A percentile compares a stretch with the other conserved stretches of the same genome.
phyloP scores from a whole-genome alignment of 2,329 filamentous ascomycete genomes.

The Byssothecium circinans region DNA sequence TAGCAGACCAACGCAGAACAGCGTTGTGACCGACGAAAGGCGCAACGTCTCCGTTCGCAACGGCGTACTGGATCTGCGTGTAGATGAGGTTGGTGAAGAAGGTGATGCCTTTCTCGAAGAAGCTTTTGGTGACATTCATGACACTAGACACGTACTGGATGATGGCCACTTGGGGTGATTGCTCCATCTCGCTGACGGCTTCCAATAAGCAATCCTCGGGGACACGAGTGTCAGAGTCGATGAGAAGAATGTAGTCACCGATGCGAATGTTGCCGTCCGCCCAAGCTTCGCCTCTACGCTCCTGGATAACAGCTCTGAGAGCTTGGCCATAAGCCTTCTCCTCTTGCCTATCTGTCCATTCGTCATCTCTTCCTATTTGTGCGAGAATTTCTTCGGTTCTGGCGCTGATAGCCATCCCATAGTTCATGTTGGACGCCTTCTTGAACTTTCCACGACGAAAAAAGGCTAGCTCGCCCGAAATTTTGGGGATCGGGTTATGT shows the following conservation, averaged over 20 bases:
- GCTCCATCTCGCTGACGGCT: slow-evolving; percentile 79
- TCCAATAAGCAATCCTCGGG: slow-evolving; percentile 77
- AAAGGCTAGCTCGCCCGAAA: slow-evolving; percentile 22
- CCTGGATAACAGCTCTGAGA: slow-evolving; percentile 66
- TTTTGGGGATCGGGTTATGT: slow-evolving; percentile 36
- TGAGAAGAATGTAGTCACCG: slow-evolving; percentile 79
- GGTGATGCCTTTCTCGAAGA: slow-evolving; percentile 75
- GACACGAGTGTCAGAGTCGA: slow-evolving; percentile 39
- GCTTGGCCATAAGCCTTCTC: slow-evolving; percentile 33
- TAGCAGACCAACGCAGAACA: slow-evolving; percentile 68
- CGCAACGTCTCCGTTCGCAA: slow-evolving; percentile 70
- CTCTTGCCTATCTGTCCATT: slow-evolving; percentile 40
- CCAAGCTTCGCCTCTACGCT: slow-evolving; percentile 67
- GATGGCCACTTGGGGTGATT: slow-evolving; percentile 74
- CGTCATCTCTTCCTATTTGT: slow-evolving; percentile 20
- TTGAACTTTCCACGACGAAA: slow-evolving; percentile 42
- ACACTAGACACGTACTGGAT: slow-evolving; percentile 71
- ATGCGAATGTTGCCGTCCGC: slow-evolving; percentile 84
- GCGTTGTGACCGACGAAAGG: slow-evolving; percentile 81
- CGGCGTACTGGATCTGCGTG: slow-evolving; percentile 69
- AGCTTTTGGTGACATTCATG: slow-evolving; percentile 73
- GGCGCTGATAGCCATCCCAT: slow-evolving; percentile 63
- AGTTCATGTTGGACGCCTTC: slow-evolving; percentile 73
- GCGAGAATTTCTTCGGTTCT: slow-evolving; percentile 63
- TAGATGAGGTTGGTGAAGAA: slow-evolving; percentile 82